These are phyloP conservation scores for Umbellularia californica DNA, from an alignment of 164 flowering plant species.

Conservation along the genomic window DNA sequence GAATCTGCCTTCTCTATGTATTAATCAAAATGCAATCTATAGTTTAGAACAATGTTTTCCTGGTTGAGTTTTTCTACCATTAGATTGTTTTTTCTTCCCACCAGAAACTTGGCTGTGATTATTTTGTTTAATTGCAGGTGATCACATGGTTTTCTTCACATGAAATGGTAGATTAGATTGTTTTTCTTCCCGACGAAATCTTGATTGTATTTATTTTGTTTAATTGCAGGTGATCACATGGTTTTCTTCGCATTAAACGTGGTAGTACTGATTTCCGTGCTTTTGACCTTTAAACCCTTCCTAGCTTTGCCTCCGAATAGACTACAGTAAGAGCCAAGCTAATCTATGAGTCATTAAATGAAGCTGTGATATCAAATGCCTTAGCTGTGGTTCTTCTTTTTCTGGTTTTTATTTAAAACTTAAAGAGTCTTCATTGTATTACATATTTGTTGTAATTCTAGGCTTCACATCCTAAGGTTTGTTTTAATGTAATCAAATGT, in stretches of 20 bases:
- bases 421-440: background rate
- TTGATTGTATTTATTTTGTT: constrained; percentile 3
- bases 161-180: background rate
- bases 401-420: too few relatives aligned
- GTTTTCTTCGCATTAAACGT: constrained; percentile 15
- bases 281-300: constrained; percentile 16
- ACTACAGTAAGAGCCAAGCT: background rate
- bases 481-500: too few relatives aligned
- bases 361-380: background rate
- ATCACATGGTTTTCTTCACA: constrained; percentile 14
- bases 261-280: constrained; percentile 1
- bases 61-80: too few relatives aligned
- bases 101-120: background rate
- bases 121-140: constrained; percentile 11
- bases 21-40: too few relatives aligned
- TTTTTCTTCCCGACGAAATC: background rate
- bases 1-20: too few relatives aligned
- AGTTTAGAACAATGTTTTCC: too few relatives aligned
- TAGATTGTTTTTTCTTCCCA: background rate
- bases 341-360: background rate
- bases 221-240: constrained; percentile 14
- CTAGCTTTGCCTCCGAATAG: background rate
- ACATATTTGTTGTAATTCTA: background rate
- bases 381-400: background rate
- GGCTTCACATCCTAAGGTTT: background rate